A percentile compares a stretch with the other conserved stretches of the same genome.
Evolutionary conservation across 495 filamentous ascomycete genomes (phyloP).

Genomic region (Xylona heveae): DNA sequence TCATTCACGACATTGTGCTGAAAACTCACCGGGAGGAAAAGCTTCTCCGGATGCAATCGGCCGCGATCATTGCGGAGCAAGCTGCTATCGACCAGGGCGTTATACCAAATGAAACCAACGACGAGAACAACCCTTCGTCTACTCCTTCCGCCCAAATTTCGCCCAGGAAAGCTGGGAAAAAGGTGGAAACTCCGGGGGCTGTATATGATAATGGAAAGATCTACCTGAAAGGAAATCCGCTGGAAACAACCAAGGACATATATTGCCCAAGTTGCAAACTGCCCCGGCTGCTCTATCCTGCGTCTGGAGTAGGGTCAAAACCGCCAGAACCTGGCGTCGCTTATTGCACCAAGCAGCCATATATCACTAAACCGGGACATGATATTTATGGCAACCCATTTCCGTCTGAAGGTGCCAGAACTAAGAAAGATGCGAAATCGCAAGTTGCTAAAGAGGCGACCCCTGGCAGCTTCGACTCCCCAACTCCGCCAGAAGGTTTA

Average conservation of each 20-base stretch:
- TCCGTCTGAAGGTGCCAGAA: slow-evolving; percentile 17
- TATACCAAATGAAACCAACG: slow-evolving; percentile 17
- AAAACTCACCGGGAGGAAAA: slow-evolving; percentile 58
- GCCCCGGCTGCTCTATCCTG: slow-evolving; percentile 19
- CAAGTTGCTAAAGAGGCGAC: background rate
- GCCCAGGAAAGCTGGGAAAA: slow-evolving; percentile 18
- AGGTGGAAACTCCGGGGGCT: slow-evolving; percentile 46
- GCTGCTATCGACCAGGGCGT: slow-evolving; percentile 30
- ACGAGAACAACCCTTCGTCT: slow-evolving; percentile 8
- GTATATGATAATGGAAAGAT: slow-evolving; percentile 53
- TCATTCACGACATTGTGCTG: slow-evolving; percentile 46
- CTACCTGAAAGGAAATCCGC: slow-evolving; percentile 51
- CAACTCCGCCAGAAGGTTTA: slow-evolving; percentile 1
- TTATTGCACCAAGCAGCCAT: slow-evolving; percentile 61
- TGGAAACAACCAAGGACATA: slow-evolving; percentile 51
- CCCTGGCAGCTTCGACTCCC: slow-evolving; percentile 3
- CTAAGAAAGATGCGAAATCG: background rate
- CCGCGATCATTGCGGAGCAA: slow-evolving; percentile 49
- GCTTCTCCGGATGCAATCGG: slow-evolving; percentile 46
- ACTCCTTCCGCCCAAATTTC: slow-evolving; percentile 15
- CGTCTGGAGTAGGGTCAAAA: slow-evolving; percentile 12
- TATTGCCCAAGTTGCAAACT: slow-evolving; percentile 22
- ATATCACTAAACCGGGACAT: slow-evolving; percentile 47
- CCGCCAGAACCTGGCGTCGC: slow-evolving; percentile 13
- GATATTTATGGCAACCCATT: slow-evolving; percentile 74